These are phyloP conservation scores for Graphilbum fragrans DNA, from an alignment of 2,329 filamentous ascomycete genomes.

Conservation along the genomic window DNA sequence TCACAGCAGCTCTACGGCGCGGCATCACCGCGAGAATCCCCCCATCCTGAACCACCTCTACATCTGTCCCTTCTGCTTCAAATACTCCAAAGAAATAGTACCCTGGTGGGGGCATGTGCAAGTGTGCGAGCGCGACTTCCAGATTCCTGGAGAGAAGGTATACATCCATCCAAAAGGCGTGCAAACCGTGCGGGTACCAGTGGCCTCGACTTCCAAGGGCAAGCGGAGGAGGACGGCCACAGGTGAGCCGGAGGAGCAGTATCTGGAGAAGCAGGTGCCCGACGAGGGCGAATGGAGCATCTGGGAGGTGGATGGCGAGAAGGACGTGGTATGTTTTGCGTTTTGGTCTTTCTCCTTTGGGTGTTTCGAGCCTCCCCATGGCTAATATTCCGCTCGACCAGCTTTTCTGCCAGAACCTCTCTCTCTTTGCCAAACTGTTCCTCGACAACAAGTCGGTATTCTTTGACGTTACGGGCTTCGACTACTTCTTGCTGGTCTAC, in stretches of 20 bases:
- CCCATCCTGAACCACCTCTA: conserved; percentile 58
- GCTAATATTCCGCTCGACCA: conserved; percentile 16
- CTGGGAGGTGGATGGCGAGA: conserved; percentile 86
- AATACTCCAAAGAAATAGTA: conserved; percentile 60
- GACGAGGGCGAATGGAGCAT: conserved; percentile 70
- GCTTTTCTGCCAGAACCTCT: conserved; percentile 91
- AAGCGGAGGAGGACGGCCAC: conserved; percentile 24
- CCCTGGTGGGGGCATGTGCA: conserved; percentile 46
- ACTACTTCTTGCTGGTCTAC: conserved; percentile 86
- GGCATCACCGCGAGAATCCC: conserved; percentile 18
- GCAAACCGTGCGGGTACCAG: conserved; percentile 24
- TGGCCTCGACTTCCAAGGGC: conserved; percentile 18
- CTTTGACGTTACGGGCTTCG: conserved; percentile 88
- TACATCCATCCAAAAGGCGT: conserved; percentile 50
- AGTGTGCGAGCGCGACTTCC: conserved; percentile 38
- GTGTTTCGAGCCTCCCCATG: not conserved
- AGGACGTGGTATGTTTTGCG: conserved; percentile 48
- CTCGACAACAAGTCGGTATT: conserved; percentile 98
- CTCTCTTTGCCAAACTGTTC: conserved; percentile 92
- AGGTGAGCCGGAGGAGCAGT: conserved; percentile 16
- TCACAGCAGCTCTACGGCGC: not conserved
- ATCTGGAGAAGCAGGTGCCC: conserved; percentile 30
- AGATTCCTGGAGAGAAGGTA: conserved; percentile 56
- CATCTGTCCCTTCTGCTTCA: conserved; percentile 89
- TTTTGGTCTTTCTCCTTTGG: not conserved